Conservation (phyloP, 768 basidiomycete species). For the Terana coerulea region DNA sequence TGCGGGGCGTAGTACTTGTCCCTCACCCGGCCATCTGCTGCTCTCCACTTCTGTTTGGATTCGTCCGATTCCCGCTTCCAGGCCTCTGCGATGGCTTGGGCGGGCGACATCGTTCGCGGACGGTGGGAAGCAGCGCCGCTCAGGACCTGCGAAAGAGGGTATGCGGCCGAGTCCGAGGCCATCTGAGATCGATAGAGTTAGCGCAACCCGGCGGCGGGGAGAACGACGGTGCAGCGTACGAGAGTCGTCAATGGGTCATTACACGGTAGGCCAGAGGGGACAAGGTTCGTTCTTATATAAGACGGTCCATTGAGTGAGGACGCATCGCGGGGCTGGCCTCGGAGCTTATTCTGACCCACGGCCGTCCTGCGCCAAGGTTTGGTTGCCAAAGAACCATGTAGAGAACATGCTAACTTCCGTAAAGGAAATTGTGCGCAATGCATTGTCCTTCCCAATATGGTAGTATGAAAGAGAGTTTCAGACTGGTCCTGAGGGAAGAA, state of each 20-base stretch:
- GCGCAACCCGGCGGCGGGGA: conserved; percentile 8
- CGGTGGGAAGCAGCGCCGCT: conserved; percentile 16
- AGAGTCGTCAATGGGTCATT: conserved; percentile 29
- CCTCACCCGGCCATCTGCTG: conserved; percentile 45
- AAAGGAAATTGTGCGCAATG: conserved; percentile 18
- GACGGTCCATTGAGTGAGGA: conserved; percentile 16
- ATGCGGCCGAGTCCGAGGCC: conserved; percentile 27
- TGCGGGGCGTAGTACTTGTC: conserved; percentile 41
- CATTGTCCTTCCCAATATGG: conserved; percentile 23
- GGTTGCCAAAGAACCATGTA: conserved; percentile 18
- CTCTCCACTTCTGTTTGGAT: conserved; percentile 57
- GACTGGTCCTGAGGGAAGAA: conserved; percentile 4
- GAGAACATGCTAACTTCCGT: conserved; percentile 27
- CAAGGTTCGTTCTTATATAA: conserved; percentile 32
- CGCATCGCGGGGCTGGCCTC: conserved; percentile 7
- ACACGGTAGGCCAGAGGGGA: conserved; percentile 15
- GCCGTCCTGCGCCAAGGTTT: conserved; percentile 17
- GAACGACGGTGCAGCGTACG: conserved; percentile 21
- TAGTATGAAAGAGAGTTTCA: conserved; percentile 21
- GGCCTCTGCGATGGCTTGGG: conserved; percentile 63
- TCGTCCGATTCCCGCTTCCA: conserved; percentile 63
- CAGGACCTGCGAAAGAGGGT: conserved; percentile 22
- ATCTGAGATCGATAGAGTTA: conserved; percentile 21
- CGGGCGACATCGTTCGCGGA: conserved; percentile 39
- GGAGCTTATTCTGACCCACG: conserved; percentile 21